Percentiles rank a stretch among this genome's conserved stretches.
Evolutionary conservation across 2,329 filamentous ascomycete species (phyloP).

Genomic region (Microsporum canis): DNA sequence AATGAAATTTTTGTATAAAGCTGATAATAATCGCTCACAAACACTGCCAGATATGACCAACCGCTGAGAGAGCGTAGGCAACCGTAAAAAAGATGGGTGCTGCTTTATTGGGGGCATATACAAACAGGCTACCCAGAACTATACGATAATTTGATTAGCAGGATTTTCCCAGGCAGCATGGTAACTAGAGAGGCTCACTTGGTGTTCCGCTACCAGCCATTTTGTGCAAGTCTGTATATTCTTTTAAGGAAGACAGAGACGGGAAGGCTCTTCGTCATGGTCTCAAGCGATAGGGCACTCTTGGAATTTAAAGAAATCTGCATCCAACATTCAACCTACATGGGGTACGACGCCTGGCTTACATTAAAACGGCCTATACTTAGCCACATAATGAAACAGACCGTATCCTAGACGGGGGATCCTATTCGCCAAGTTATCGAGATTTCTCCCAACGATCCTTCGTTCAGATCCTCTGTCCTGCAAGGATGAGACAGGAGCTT

Average conservation of each 20-base stretch:
- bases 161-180: not conserved
- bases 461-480: too few relatives aligned
- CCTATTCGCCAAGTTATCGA: too few relatives aligned
- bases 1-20: not conserved
- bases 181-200: not conserved
- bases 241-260: not conserved
- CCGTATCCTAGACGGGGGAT: too few relatives aligned
- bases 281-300: not conserved
- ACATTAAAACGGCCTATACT: too few relatives aligned
- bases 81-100: slow-evolving; percentile 45
- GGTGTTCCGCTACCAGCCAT: not conserved
- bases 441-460: too few relatives aligned
- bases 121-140: slow-evolving; percentile 25
- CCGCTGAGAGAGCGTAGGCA: slow-evolving; percentile 37
- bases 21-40: slow-evolving; percentile 34
- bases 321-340: too few relatives aligned
- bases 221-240: not conserved
- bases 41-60: slow-evolving; percentile 45
- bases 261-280: not conserved
- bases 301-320: too few relatives aligned
- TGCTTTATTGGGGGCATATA: slow-evolving; percentile 45
- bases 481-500: too few relatives aligned
- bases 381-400: too few relatives aligned
- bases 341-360: too few relatives aligned
- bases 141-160: not conserved